Base-by-base conservation (phyloP, 768 basidiomycete genomes). In the Tricholoma matsutake region DNA sequence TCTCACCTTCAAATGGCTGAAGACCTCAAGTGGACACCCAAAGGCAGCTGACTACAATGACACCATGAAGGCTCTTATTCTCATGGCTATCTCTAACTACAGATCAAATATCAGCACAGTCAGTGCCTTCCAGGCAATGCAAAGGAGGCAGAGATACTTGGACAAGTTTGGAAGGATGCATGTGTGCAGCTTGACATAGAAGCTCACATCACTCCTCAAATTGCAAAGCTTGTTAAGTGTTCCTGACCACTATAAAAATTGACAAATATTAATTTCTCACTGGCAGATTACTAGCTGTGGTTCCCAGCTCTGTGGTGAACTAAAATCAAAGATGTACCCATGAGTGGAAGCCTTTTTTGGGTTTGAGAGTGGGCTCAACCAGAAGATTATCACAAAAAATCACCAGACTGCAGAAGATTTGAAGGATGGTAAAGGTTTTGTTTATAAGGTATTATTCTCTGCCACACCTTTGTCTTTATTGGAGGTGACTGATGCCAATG, bases 301-400 rank as follows among this genome's bases (percentile, higher is more conserved):
- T 1, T 57, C 62, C 2, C 71, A 72, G 35, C 55, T 67, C 18
- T 64, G 65, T 4, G 65, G 70, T 5, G 66, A 68, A 52, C 59
- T 67, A 20, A 71, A 71, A 56, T 54, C 64, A 4, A 67, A 67
- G 58, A 56, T 62, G 2, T 25, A 56, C 1, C 18, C 55, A 0
- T 41, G 69, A n/a, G 61, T 65, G 1, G 67, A 70, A 37, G 54
- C 62, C 4, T 35, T 62, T 6, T 70, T 65, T 35, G 65, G 67
- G 11, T 72, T 71, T 43, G 51, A 64, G 20, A 68, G 61, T 41
- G 69, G 68, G 11, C 58, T 59, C 4, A 66, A 64, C 28, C 54
- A 45, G 31, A 61, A 62, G 2, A 63, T 59, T 6, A 57, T 70
- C 10, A 31, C 28, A 5, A 31, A 37, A 8, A 74, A 73, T 43